phyloP scores from a whole-genome alignment of 2,329 filamentous ascomycete genomes.

The Lecanicillium sp. region DNA sequence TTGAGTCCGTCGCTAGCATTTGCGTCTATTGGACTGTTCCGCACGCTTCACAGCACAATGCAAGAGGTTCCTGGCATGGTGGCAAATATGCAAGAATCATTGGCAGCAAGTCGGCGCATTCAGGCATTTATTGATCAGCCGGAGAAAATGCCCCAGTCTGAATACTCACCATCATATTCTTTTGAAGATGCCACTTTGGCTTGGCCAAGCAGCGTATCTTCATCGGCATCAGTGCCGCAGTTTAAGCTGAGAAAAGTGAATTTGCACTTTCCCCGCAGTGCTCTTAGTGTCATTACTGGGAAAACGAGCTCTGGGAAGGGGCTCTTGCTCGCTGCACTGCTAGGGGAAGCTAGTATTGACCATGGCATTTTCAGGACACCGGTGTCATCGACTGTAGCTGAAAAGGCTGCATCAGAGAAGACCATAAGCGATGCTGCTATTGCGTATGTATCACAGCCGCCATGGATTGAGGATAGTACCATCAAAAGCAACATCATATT shows the following conservation, averaged over 20 bases:
- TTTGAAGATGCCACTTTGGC: constrained; percentile 5
- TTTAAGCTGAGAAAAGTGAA: constrained; percentile 55
- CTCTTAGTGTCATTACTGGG: constrained; percentile 62
- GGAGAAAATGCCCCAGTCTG: not conserved
- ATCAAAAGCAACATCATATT: constrained; percentile 68
- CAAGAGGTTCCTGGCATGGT: constrained; percentile 7
- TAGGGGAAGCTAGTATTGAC: constrained; percentile 62
- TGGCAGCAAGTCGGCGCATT: constrained; percentile 9
- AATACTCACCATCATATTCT: not conserved
- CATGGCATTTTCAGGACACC: constrained; percentile 31
- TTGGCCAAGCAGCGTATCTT: not conserved
- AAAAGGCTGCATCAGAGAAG: constrained; percentile 47
- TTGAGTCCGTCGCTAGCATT: constrained; percentile 14
- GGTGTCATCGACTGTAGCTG: too few species aligned
- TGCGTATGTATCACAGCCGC: constrained; percentile 65
- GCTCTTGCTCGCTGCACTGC: constrained; percentile 58
- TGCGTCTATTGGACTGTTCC: constrained; percentile 12
- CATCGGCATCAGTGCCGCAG: constrained; percentile 35
- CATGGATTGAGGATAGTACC: constrained; percentile 70
- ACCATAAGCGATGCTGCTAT: constrained; percentile 59
- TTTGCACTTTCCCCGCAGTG: constrained; percentile 54
- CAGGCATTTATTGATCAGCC: constrained; percentile 7
- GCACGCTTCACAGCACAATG: constrained; percentile 9
- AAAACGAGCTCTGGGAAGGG: constrained; percentile 67
- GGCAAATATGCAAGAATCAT: constrained; percentile 9